Evolutionary conservation across 257 asterid genomes (phyloP).

Genomic region (Scutellaria baicalensis): DNA sequence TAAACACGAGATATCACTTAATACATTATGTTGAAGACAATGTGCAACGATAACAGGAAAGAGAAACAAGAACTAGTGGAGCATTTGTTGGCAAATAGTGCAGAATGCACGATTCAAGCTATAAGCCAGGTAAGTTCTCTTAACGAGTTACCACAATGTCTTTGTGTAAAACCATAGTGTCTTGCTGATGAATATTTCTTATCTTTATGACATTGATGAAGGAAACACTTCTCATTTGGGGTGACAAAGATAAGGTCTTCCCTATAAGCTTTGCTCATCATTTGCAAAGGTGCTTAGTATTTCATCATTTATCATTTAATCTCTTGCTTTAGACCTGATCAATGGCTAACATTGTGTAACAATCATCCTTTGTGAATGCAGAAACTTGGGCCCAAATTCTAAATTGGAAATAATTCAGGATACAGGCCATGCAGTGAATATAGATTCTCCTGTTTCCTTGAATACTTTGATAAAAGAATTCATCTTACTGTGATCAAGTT

Average conservation of each 20-base stretch:
- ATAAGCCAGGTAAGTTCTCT: slow-evolving; percentile 35
- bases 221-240: slow-evolving; percentile 71
- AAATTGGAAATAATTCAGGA: slow-evolving; percentile 45
- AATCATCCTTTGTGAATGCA: slow-evolving; percentile 17
- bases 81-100: slow-evolving; percentile 33
- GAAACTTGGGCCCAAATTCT: slow-evolving; percentile 43
- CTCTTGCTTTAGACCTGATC: background rate
- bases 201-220: slow-evolving; percentile 8
- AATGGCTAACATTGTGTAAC: background rate
- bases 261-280: slow-evolving; percentile 47
- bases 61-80: slow-evolving; percentile 50
- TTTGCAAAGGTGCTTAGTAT: slow-evolving; percentile 38
- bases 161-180: background rate
- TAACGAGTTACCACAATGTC: background rate
- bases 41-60: slow-evolving; percentile 40
- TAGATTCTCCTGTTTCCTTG: slow-evolving; percentile 44
- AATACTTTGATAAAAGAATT: slow-evolving; percentile 42
- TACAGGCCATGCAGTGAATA: slow-evolving; percentile 62
- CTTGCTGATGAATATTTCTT: background rate
- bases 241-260: slow-evolving; percentile 62
- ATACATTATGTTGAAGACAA: slow-evolving; percentile 24
- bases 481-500: slow-evolving; percentile 12
- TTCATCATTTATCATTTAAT: background rate
- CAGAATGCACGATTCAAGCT: slow-evolving; percentile 15
- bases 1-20: background rate